Conservation (phyloP, 1,284 basidiomycete species). For the Lentinula novae-zelandiae region DNA sequence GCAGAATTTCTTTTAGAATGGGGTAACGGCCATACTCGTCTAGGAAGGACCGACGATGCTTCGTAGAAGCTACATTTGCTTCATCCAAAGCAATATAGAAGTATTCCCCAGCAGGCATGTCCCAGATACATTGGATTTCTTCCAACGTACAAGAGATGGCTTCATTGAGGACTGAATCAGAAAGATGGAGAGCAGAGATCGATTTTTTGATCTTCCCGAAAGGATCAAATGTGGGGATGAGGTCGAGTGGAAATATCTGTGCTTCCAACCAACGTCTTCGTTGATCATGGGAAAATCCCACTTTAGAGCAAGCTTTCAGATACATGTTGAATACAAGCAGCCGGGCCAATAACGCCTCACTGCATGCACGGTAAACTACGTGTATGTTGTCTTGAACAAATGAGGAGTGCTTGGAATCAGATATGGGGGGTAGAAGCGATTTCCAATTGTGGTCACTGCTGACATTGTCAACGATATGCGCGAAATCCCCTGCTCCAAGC, state of each 20-base stretch:
- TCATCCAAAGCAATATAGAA: conserved; percentile 7
- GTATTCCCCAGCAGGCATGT: background rate
- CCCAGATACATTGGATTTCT: background rate
- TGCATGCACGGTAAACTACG: background rate
- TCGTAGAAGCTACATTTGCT: background rate
- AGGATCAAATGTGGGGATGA: background rate
- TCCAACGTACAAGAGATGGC: background rate
- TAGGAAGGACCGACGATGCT: background rate
- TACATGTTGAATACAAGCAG: conserved; percentile 5
- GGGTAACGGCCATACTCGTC: conserved; percentile 3
- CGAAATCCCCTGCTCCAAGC: conserved; percentile 1
- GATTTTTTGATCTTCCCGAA: background rate
- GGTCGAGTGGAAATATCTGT: background rate
- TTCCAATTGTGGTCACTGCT: no score
- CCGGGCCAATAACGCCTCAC: background rate
- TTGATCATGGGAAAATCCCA: background rate
- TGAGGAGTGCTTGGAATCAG: background rate
- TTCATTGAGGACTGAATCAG: no score
- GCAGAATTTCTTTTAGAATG: background rate
- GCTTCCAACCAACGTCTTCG: background rate
- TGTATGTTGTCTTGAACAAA: background rate
- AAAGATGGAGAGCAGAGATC: no score
- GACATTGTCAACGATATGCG: no score
- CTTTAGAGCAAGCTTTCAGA: background rate
- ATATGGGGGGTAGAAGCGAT: background rate